Conservation (phyloP, 169 alveolate genomes). For the Cryptosporidium sp. region DNA sequence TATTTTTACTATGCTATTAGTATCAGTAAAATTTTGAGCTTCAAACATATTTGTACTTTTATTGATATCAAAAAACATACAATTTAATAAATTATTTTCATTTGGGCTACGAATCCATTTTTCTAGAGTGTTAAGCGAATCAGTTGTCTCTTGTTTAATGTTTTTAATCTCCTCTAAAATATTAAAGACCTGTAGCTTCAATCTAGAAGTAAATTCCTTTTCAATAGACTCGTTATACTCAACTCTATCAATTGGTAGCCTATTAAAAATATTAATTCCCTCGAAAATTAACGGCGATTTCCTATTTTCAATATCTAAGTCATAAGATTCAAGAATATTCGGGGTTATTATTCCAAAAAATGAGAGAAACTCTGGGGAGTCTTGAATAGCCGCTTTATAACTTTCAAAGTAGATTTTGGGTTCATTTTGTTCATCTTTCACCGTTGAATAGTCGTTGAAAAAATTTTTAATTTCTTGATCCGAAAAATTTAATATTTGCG, state of each 20-base stretch:
- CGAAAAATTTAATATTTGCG: constrained; percentile 68
- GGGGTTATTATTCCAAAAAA: constrained; percentile 74
- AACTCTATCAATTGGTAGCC: neutral
- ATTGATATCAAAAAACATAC: neutral
- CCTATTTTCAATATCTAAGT: constrained; percentile 21
- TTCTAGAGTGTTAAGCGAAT: constrained; percentile 24
- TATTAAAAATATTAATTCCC: neutral
- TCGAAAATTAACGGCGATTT: constrained; percentile 1
- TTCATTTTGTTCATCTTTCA: constrained; percentile 57
- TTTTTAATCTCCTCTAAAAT: constrained; percentile 19
- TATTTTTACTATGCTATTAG: neutral
- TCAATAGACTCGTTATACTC: constrained; percentile 37
- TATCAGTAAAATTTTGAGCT: neutral
- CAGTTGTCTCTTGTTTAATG: constrained; percentile 6
- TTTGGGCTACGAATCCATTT: constrained; percentile 5
- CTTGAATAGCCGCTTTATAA: constrained; percentile 57
- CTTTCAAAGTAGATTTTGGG: constrained; percentile 36
- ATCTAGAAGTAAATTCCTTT: neutral
- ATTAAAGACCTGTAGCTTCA: neutral
- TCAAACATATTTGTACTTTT: neutral
- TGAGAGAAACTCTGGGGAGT: constrained; percentile 52
- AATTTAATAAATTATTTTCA: constrained; percentile 9
- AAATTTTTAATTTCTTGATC: constrained; percentile 70
- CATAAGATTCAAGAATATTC: constrained; percentile 24
- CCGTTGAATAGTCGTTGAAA: constrained; percentile 74